These are phyloP conservation scores for Phaeosphaeriaceae sp. DNA, from an alignment of 2,329 filamentous ascomycete species.

Conservation along the genomic window DNA sequence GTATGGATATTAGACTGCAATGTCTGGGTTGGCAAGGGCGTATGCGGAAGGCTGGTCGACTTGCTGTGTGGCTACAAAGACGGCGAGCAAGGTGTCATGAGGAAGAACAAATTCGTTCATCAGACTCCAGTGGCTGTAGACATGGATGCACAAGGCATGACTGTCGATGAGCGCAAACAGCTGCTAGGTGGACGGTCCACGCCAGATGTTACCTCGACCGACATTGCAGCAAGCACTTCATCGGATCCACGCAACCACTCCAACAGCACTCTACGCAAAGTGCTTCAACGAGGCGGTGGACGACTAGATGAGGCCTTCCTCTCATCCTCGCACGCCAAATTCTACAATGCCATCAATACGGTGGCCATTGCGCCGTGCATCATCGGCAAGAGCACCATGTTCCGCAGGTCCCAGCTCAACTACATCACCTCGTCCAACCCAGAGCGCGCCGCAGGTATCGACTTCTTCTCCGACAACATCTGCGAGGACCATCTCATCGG, in stretches of 20 bases:
- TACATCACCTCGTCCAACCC: constrained; percentile 67
- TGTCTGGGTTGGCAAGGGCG: constrained; percentile 84
- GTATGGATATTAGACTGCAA: constrained; percentile 98
- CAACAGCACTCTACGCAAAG: constrained; percentile 25
- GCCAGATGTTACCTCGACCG: constrained; percentile 21
- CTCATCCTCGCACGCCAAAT: constrained; percentile 92
- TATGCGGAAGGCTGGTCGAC: constrained; percentile 88
- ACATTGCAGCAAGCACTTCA: constrained; percentile 37
- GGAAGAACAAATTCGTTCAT: constrained; percentile 86
- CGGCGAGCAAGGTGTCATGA: constrained; percentile 31
- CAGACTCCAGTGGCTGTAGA: constrained; percentile 92
- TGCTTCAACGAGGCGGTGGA: constrained; percentile 69
- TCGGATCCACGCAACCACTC: constrained; percentile 35
- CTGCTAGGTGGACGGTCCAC: constrained; percentile 36
- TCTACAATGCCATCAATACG: constrained; percentile 96
- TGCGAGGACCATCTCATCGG: constrained; percentile 98
- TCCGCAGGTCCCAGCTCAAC: constrained; percentile 88
- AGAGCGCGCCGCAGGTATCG: constrained; percentile 72
- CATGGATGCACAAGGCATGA: constrained; percentile 46
- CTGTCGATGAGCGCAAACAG: constrained; percentile 39
- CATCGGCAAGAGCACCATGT: constrained; percentile 98
- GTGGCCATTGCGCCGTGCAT: constrained; percentile 91
- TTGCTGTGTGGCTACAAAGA: constrained; percentile 75
- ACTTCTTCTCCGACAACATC: constrained; percentile 94
- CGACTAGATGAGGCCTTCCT: constrained; percentile 94